Conservation (phyloP, 1,284 basidiomycete genomes). For the Pascua guehoae region DNA sequence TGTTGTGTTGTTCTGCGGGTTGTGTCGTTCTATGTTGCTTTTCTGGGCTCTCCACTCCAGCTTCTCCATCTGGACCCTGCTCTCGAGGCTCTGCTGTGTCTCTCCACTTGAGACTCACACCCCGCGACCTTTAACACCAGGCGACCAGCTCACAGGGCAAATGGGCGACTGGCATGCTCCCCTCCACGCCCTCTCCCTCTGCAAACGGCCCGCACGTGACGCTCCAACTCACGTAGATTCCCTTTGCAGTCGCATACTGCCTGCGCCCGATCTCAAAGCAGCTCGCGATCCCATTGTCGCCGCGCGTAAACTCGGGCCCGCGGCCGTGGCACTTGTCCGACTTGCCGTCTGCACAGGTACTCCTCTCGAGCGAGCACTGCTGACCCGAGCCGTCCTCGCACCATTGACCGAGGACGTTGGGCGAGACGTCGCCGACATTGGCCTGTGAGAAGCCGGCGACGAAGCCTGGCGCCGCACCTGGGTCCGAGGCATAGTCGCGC, state of each 20-base stretch:
- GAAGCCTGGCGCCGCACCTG: conserved; percentile 4
- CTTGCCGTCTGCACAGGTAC: conserved; percentile 12
- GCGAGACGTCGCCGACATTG: conserved; percentile 14
- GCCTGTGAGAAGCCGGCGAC: conserved; percentile 18
- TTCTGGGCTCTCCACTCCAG: too few relatives aligned
- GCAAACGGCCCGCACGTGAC: too few relatives aligned
- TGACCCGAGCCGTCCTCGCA: conserved; percentile 14
- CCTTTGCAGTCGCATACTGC: conserved; percentile 1
- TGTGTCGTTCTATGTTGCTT: too few relatives aligned
- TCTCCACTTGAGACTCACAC: too few relatives aligned
- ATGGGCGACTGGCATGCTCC: too few relatives aligned
- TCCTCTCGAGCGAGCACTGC: conserved; percentile 5
- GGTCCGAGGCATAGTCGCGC: neutral
- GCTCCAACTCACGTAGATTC: too few relatives aligned
- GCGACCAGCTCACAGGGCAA: too few relatives aligned
- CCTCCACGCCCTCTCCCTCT: too few relatives aligned
- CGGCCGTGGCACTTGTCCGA: conserved; percentile 7
- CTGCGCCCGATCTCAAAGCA: conserved; percentile 14
- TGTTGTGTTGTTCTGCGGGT: too few relatives aligned
- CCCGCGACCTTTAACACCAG: too few relatives aligned
- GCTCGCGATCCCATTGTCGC: conserved; percentile 5
- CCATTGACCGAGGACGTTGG: conserved; percentile 16
- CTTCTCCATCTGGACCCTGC: too few relatives aligned
- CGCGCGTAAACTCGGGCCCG: conserved; percentile 2
- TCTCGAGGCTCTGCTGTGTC: too few relatives aligned